Percentiles rank a stretch among this genome's conserved stretches.
Evolutionary conservation across 2,329 filamentous ascomycete genomes (phyloP).

Genomic region (Cladorrhinum sp.): DNA sequence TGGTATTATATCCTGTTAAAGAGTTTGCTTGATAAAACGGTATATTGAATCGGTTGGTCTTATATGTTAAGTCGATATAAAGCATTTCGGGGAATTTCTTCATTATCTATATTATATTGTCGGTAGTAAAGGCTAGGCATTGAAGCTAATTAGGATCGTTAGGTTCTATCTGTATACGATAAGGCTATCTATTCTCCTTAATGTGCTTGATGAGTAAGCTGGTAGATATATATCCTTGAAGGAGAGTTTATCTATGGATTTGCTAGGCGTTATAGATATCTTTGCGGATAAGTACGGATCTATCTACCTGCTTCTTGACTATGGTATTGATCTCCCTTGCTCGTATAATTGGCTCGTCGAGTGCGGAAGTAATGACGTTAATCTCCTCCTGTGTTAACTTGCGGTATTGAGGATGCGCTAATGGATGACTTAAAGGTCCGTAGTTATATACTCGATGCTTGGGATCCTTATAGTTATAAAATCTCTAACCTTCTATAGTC

Average conservation of each 20-base stretch:
- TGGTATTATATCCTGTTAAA: background rate
- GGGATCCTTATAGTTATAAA: background rate
- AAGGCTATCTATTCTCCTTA: background rate
- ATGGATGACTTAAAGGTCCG: background rate
- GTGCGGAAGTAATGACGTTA: background rate
- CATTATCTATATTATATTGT: background rate
- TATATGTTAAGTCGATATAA: background rate
- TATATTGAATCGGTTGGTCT: background rate
- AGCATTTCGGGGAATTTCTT: background rate
- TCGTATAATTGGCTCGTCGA: background rate
- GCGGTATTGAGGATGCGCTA: background rate
- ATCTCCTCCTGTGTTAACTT: background rate
- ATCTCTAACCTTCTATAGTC: background rate
- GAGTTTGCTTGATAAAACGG: background rate
- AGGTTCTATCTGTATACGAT: background rate
- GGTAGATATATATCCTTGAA: background rate
- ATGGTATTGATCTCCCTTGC: background rate
- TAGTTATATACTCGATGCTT: background rate
- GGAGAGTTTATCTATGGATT: background rate
- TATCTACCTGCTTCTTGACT: background rate
- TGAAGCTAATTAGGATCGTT: background rate
- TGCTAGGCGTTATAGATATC: background rate
- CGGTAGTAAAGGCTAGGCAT: background rate
- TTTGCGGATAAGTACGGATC: background rate
- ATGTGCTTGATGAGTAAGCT: background rate